Evolutionary conservation across 2,329 filamentous ascomycete species (phyloP).

Genomic region (Akanthomyces dipterigenus): DNA sequence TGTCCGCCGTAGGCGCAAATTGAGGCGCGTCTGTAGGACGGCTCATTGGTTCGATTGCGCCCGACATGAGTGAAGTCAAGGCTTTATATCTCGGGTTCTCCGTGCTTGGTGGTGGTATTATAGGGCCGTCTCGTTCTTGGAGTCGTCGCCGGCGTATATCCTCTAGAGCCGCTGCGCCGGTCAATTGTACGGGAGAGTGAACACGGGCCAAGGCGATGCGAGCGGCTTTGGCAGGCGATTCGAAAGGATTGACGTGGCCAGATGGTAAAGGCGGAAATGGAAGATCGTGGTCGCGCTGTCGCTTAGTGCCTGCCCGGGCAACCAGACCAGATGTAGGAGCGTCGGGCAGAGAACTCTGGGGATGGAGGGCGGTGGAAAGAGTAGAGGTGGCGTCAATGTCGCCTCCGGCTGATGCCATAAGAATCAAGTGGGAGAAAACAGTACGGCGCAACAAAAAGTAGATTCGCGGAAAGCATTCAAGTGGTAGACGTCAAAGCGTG

Average conservation of each 20-base stretch:
- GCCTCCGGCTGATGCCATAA: slow-evolving; percentile 6
- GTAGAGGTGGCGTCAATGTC: slow-evolving; percentile 8
- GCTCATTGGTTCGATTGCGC: slow-evolving; percentile 46
- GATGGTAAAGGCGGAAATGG: slow-evolving; percentile 28
- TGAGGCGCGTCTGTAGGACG: slow-evolving; percentile 48
- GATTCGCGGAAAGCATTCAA: slow-evolving; percentile 4
- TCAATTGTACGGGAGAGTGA: slow-evolving; percentile 41
- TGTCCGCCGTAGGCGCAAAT: slow-evolving; percentile 35
- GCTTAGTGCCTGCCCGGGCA: slow-evolving; percentile 25
- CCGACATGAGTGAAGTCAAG: slow-evolving; percentile 48
- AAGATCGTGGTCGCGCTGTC: slow-evolving; percentile 42
- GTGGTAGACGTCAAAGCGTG: background rate
- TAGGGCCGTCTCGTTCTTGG: slow-evolving; percentile 14
- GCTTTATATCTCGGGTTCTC: slow-evolving; percentile 49
- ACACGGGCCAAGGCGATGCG: slow-evolving; percentile 39
- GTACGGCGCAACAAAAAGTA: background rate
- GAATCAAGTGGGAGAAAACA: slow-evolving; percentile 1
- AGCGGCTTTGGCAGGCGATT: slow-evolving; percentile 48
- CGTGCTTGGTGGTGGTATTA: slow-evolving; percentile 37
- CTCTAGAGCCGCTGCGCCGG: slow-evolving; percentile 47
- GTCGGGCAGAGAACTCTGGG: slow-evolving; percentile 1
- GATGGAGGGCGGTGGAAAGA: background rate
- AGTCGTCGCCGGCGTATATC: slow-evolving; percentile 15
- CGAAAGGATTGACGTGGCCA: slow-evolving; percentile 28
- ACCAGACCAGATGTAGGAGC: slow-evolving; percentile 22